Conservation (phyloP, 192 early-diverging fungal genomes). For the Coemansia sp. region DNA sequence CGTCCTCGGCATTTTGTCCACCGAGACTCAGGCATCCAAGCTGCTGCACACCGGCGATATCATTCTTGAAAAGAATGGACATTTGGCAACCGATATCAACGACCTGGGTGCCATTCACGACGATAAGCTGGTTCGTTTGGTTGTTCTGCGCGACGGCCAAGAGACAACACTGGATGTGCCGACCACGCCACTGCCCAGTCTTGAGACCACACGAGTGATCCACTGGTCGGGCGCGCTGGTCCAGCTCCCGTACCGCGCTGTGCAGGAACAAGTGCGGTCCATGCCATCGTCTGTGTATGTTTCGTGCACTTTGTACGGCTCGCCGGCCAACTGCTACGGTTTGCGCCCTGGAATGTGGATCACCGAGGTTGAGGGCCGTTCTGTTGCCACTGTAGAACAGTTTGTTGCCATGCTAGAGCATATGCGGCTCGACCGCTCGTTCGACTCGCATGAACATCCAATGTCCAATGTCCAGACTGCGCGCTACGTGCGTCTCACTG, state of each 20-base stretch:
- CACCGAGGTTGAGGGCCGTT: slow-evolving; percentile 65
- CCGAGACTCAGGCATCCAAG: slow-evolving; percentile 52
- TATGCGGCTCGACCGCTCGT: slow-evolving; percentile 27
- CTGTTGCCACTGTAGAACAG: slow-evolving; percentile 61
- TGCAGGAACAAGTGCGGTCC: slow-evolving; percentile 66
- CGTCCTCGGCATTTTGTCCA: slow-evolving; percentile 58
- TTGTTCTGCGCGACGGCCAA: slow-evolving; percentile 68
- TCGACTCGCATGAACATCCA: background rate
- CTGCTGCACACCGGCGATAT: slow-evolving; percentile 66
- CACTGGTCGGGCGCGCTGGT: slow-evolving; percentile 87
- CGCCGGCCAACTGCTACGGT: slow-evolving; percentile 67
- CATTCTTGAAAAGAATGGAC: slow-evolving; percentile 63
- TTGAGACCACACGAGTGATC: slow-evolving; percentile 70
- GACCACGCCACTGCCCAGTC: slow-evolving; percentile 57
- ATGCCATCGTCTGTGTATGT: slow-evolving; percentile 68
- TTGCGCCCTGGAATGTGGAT: slow-evolving; percentile 76
- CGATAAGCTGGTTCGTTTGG: slow-evolving; percentile 56
- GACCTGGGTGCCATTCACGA: slow-evolving; percentile 59
- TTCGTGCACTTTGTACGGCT: slow-evolving; percentile 71
- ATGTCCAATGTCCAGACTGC: slow-evolving; percentile 10
- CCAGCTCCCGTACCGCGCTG: slow-evolving; percentile 71
- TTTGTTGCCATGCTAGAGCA: slow-evolving; percentile 57
- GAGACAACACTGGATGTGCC: slow-evolving; percentile 67
- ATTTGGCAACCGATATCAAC: slow-evolving; percentile 58
- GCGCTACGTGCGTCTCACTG: slow-evolving; percentile 49